These are phyloP conservation scores for Aspergillus jensenii DNA, from an alignment of 2,329 filamentous ascomycete genomes.

Conservation along the genomic window DNA sequence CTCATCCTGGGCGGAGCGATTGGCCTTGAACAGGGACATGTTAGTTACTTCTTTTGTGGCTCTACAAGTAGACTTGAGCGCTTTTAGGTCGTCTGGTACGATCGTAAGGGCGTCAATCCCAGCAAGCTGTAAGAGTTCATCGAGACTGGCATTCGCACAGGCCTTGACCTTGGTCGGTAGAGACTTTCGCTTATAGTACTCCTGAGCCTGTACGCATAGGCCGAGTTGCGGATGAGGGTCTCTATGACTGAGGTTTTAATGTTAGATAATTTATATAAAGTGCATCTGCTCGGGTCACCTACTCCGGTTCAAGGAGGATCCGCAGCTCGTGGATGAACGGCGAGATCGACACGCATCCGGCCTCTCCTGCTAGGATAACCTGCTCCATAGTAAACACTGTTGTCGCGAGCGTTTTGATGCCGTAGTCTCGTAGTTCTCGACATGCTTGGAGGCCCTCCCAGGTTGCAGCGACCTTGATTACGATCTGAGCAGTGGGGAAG, in stretches of 20 bases:
- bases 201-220: not conserved
- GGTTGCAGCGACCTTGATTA: slow-evolving; percentile 9
- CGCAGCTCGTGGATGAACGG: slow-evolving; percentile 58
- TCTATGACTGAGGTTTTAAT: not conserved
- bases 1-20: not conserved
- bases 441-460: slow-evolving; percentile 10
- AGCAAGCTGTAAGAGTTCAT: not conserved
- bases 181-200: not conserved
- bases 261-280: not conserved
- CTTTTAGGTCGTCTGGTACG: not conserved
- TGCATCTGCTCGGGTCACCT: not conserved
- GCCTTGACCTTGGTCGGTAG: not conserved
- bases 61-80: not conserved
- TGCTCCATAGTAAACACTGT: slow-evolving; percentile 62
- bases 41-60: not conserved
- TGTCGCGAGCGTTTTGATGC: slow-evolving; percentile 24
- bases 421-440: not conserved
- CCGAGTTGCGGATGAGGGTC: not conserved
- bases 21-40: not conserved
- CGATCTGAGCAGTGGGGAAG: not conserved
- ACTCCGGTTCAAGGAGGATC: not conserved
- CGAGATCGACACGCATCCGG: slow-evolving; percentile 58
- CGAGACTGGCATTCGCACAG: not conserved
- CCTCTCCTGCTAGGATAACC: slow-evolving; percentile 54
- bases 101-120: not conserved